Percentiles rank a stretch among this genome's conserved stretches.
These are phyloP conservation scores for Lycium barbarum DNA, from an alignment of 257 asterid species.

Conservation along the genomic window DNA sequence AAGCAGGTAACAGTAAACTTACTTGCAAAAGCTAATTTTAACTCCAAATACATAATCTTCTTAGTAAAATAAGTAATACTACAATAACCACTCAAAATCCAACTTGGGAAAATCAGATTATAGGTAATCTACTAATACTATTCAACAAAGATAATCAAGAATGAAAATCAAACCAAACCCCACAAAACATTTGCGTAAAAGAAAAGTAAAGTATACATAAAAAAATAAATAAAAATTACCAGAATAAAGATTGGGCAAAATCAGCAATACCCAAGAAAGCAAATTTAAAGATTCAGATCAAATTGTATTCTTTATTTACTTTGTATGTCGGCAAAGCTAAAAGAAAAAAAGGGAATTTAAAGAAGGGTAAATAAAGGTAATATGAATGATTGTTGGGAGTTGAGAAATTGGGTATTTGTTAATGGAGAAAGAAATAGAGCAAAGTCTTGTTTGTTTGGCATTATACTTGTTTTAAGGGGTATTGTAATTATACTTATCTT, in stretches of 20 bases:
- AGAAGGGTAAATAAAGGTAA: neutral
- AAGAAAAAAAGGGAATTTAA: neutral
- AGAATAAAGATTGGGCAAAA: constrained; percentile 1
- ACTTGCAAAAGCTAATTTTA: too few species aligned
- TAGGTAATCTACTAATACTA: neutral
- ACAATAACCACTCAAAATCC: neutral
- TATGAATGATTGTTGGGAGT: constrained; percentile 10
- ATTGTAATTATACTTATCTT: neutral
- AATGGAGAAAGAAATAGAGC: constrained; percentile 15
- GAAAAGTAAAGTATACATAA: neutral
- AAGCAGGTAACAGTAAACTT: neutral
- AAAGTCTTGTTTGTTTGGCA: neutral
- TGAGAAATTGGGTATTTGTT: neutral
- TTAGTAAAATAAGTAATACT: neutral
- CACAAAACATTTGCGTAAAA: neutral
- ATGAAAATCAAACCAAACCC: neutral
- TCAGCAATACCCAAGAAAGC: constrained; percentile 13
- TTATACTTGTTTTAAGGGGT: neutral
- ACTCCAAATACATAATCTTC: neutral
- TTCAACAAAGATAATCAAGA: constrained; percentile 5
- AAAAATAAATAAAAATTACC: constrained; percentile 12
- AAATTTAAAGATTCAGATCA: constrained; percentile 22
- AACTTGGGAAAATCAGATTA: constrained; percentile 1
- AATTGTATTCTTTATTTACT: neutral
- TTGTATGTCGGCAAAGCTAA: neutral